These are phyloP conservation scores for Cyberlindnera mrakii DNA, from an alignment of 805 yeast species.

Conservation along the genomic window DNA sequence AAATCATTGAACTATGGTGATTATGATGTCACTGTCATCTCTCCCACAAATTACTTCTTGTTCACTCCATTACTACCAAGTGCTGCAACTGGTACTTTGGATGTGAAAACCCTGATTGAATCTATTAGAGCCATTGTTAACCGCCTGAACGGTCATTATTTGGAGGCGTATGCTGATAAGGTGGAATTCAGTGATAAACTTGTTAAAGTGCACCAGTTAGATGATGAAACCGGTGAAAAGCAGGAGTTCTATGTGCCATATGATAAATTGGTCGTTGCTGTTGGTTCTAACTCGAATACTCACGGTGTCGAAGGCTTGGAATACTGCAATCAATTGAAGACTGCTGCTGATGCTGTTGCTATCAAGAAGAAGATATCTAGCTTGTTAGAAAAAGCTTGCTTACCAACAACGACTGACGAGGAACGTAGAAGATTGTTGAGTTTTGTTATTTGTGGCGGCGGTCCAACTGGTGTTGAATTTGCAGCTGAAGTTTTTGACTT, in stretches of 20 bases:
- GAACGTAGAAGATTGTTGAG: conserved; percentile 56
- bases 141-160: conserved; percentile 49
- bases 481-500: conserved; percentile 68
- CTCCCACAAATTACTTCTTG: conserved; percentile 64
- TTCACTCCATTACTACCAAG: conserved; percentile 67
- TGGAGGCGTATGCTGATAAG: conserved; percentile 57
- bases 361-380: conserved; percentile 50
- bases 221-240: conserved; percentile 34
- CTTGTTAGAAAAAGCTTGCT: conserved; percentile 54
- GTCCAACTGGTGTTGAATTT: conserved; percentile 70
- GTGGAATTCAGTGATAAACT: conserved; percentile 50
- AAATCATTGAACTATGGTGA: conserved; percentile 45
- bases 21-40: conserved; percentile 59
- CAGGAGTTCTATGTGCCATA: conserved; percentile 58
- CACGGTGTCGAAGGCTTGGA: conserved; percentile 69
- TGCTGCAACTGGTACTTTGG: conserved; percentile 68
- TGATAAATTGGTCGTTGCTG: conserved; percentile 62
- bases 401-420: conserved; percentile 58
- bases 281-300: conserved; percentile 62
- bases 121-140: conserved; percentile 54
- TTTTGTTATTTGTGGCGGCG: conserved; percentile 70
- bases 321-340: conserved; percentile 54
- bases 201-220: conserved; percentile 46
- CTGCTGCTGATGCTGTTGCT: conserved; percentile 57
- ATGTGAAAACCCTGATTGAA: conserved; percentile 57